Base-by-base conservation (phyloP, 2,329 filamentous ascomycete genomes). In the Fusarium nodosum region DNA sequence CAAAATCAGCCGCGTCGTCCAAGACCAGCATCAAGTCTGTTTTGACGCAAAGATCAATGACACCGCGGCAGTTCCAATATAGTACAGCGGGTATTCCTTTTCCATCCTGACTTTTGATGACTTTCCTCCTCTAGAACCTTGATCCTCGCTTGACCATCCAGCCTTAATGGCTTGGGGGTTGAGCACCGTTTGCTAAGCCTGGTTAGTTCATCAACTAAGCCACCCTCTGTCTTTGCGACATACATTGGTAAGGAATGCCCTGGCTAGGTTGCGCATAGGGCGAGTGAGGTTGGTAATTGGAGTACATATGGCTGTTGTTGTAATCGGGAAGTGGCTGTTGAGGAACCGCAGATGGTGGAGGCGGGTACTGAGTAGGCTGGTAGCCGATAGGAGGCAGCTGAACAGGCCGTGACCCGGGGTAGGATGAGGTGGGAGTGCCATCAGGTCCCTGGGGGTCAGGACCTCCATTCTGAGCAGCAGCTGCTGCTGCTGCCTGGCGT, bases 381-480 rank as follows among this genome's bases (percentile, higher is more conserved):
- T 93, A 94, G 15, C 90, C 90, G 75, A 94, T 93, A 3, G 92
- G 91, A 46, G 92, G 92, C 31, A 94, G 83, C 75, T 93, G 91
- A 59, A 88, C 85, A 20, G 82, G 77, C 44, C 90, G 85, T 44
- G 87, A 84, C 47, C 86, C 85, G 71, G 85, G 77, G 81, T 90
- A 85, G 46, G 82, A 86, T 77, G 81, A 88, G 79, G 80, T 84
- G 47, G 77, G 83, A 47, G 82, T 75, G 33, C 78, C 81, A 59
- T 80, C 79, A 7, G 75, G 72, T 24, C 77, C 78, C 46, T 86
- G 83, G 72, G 85, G 78, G 72, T 87, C 84, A 1, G 78, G 69
- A 5, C 79, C 82, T 57, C 82, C 83, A 52, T 85, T 86, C 69
- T 86, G 84, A 12, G 84, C 84, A 33, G 84, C 84, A 24, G 85